A percentile compares a stretch with the other conserved stretches of the same genome.
These are phyloP conservation scores for Mentha longifolia DNA, from an alignment of 257 asterid genomes.

Conservation along the genomic window DNA sequence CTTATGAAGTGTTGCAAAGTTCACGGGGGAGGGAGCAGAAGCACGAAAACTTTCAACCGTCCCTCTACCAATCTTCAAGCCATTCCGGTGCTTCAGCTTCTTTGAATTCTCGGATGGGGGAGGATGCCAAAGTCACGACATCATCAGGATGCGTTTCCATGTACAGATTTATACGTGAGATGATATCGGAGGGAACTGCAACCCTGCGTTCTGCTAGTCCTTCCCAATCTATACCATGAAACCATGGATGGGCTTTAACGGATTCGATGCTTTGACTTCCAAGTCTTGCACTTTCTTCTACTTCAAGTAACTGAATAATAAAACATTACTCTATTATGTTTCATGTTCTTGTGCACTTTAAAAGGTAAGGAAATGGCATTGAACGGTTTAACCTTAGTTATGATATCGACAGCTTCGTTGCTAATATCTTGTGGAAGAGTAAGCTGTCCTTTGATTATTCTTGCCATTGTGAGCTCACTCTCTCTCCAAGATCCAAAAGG, in stretches of 20 bases:
- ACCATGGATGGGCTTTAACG: slow-evolving; percentile 87
- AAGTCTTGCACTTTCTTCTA: slow-evolving; percentile 80
- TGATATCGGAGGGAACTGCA: slow-evolving; percentile 61
- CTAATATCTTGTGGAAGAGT: slow-evolving; percentile 73
- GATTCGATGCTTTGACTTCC: slow-evolving; percentile 75
- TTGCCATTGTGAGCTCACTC: slow-evolving; percentile 84
- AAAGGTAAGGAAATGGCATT: slow-evolving; percentile 11
- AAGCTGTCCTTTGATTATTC: slow-evolving; percentile 84
- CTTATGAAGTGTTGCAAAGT: slow-evolving; percentile 1
- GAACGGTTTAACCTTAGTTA: slow-evolving; percentile 64
- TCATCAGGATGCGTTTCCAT: slow-evolving; percentile 56
- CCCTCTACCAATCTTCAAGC: slow-evolving; percentile 84
- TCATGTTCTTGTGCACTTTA: background rate
- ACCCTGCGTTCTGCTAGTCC: slow-evolving; percentile 50
- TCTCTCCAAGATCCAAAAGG: slow-evolving; percentile 99
- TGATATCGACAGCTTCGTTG: slow-evolving; percentile 74
- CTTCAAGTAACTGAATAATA: slow-evolving; percentile 70
- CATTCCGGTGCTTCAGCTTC: slow-evolving; percentile 77
- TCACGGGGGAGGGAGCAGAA: background rate
- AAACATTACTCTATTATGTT: slow-evolving; percentile 29
- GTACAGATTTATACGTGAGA: slow-evolving; percentile 66
- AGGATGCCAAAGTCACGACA: slow-evolving; percentile 34
- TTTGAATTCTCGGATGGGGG: slow-evolving; percentile 52
- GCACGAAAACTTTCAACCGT: slow-evolving; percentile 1
- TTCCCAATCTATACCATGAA: slow-evolving; percentile 70